Base-by-base conservation (phyloP, 257 asterid genomes). In the Solanum lycopersicoides region DNA sequence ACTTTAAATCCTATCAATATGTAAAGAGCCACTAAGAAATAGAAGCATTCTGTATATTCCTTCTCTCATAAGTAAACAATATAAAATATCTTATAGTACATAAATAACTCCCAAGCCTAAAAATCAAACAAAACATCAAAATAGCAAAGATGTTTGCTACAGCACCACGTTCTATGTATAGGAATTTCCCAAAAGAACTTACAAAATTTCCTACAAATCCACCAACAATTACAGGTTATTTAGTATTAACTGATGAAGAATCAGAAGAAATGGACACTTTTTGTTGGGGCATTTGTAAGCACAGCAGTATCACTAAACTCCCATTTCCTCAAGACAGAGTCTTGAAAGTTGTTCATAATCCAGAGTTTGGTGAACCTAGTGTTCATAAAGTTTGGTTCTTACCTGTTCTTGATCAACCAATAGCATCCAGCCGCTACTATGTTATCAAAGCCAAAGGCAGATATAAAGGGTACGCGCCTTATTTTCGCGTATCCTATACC, bases 281-380 rank as follows among this genome's bases (percentile, higher is more conserved):
- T 32, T 96, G 98, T 83, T 96, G 93, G 60, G 97, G 99, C 21
- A 47, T 95, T 12, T 93, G 89, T 90, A 91, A 74, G 88, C 91
- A 86, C 25, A 89, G 87, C 89, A 90, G 83, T 71, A 91, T 96
- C 89, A 92, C 75, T 23, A 91, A 89, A 45, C 91, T 94, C 4
- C 99, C 98, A 6, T 96, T 96, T 86, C 98, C 99, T 86, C 95
- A 94, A 3, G 98, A 95, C 92, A 95, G n/a, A n/a, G 88, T 95
- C 87, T 89, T 96, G 93, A 92, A 93, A 71, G 93, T 96, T 87
- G 95, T 96, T 71, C 95, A 94, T 88, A 88, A 93, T 18, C 86
- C 94, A 15, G 89, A 90, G 41, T 94, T 90, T 59, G 93, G 91
- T 23, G 94, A 94, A 59, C 89, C 94, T 14, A 84, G 87, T 28